Conservation (phyloP, 306 rosid species). For the Lotus japonicus region DNA sequence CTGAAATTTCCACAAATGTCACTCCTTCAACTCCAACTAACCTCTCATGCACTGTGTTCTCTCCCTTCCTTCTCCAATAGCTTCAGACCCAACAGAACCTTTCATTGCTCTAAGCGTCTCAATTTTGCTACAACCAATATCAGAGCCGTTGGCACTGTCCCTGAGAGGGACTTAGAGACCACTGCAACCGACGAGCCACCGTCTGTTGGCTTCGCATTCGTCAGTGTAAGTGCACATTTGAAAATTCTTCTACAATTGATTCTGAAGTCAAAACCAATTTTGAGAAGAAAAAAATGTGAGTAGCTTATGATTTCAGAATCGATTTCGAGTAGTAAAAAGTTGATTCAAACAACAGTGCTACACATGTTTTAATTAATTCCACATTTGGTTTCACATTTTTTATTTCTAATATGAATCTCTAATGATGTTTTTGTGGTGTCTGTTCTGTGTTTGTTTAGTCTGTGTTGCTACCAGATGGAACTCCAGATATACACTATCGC, state of each 20-base stretch:
- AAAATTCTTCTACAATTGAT: too few species aligned
- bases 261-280: too few species aligned
- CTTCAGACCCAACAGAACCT: constrained; percentile 33
- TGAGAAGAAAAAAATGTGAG: too few species aligned
- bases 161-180: constrained; percentile 46
- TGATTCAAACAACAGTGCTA: too few species aligned
- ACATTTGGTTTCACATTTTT: background rate
- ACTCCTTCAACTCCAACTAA: constrained; percentile 37
- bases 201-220: constrained; percentile 60
- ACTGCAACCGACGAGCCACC: constrained; percentile 43
- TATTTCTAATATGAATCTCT: background rate
- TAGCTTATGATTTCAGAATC: too few species aligned
- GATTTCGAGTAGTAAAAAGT: too few species aligned
- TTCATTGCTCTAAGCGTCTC: constrained; percentile 22
- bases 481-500: constrained; percentile 78
- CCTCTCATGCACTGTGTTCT: constrained; percentile 27
- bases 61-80: constrained; percentile 32
- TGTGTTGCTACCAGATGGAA: constrained; percentile 85
- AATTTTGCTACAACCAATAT: constrained; percentile 31
- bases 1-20: constrained; percentile 28
- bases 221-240: constrained; percentile 45
- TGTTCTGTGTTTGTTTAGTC: constrained; percentile 34
- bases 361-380: too few species aligned
- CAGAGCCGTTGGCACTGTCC: constrained; percentile 55
- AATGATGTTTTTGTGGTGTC: background rate